A percentile compares a stretch with the other conserved stretches of the same genome.
These are phyloP conservation scores for Aspergillus transmontanensis DNA, from an alignment of 2,329 filamentous ascomycete genomes.

Conservation along the genomic window DNA sequence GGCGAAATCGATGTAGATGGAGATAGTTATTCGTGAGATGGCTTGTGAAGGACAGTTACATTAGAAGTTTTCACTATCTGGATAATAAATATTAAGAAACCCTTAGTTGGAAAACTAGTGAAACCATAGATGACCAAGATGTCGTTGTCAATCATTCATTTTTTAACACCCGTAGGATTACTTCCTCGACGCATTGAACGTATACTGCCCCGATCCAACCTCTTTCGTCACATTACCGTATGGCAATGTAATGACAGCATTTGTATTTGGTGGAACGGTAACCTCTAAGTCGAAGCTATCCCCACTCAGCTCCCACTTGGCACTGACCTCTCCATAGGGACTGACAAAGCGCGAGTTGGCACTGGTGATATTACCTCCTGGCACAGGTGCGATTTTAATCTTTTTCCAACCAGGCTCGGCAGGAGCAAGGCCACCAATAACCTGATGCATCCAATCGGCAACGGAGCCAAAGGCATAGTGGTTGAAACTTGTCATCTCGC, in stretches of 20 bases:
- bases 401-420: conserved; percentile 35
- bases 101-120: background rate
- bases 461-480: conserved; percentile 45
- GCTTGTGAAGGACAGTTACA: no score
- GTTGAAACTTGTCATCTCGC: conserved; percentile 45
- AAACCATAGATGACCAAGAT: background rate
- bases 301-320: background rate
- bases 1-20: background rate
- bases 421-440: conserved; percentile 34
- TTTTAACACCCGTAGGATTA: rapidly evolving
- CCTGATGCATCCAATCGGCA: conserved; percentile 40
- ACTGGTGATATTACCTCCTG: conserved; percentile 24
- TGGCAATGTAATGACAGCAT: background rate
- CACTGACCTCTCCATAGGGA: background rate
- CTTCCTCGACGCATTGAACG: background rate
- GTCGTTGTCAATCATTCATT: background rate
- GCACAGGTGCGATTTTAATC: conserved; percentile 30
- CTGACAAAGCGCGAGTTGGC: background rate
- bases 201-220: background rate
- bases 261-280: background rate
- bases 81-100: background rate
- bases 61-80: background rate
- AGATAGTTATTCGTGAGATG: background rate
- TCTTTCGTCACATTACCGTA: background rate
- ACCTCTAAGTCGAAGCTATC: background rate